Conservation (phyloP, 1,139 yeast genomes). For the Pichia sp. region DNA sequence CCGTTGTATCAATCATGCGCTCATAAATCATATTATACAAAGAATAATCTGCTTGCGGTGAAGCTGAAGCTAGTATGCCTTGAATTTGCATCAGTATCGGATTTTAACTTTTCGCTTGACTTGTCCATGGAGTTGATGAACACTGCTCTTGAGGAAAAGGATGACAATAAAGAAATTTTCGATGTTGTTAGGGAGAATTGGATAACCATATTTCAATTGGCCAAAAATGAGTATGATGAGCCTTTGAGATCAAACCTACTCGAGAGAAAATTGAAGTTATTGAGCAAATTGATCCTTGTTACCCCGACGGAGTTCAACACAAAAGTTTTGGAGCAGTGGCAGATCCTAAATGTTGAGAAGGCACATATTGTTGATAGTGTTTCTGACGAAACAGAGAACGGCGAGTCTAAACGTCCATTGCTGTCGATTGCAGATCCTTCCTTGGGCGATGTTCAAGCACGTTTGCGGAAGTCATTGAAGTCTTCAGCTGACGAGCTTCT, state of each 20-base stretch:
- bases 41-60: slow-evolving; percentile 14
- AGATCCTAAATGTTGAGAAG: slow-evolving; percentile 24
- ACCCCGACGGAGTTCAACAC: slow-evolving; percentile 36
- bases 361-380: too few relatives aligned
- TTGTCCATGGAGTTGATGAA: slow-evolving; percentile 28
- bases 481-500: slow-evolving; percentile 21
- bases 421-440: slow-evolving; percentile 1
- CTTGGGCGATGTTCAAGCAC: slow-evolving; percentile 18
- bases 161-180: slow-evolving; percentile 10
- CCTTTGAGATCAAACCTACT: slow-evolving; percentile 15
- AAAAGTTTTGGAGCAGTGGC: slow-evolving; percentile 37
- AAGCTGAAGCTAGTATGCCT: slow-evolving; percentile 45
- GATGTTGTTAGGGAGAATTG: slow-evolving; percentile 37
- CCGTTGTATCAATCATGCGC: slow-evolving; percentile 11
- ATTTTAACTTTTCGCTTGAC: slow-evolving; percentile 47
- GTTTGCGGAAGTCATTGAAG: slow-evolving; percentile 23
- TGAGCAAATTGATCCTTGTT: slow-evolving; percentile 38
- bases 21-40: slow-evolving; percentile 18
- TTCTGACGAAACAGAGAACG: too few relatives aligned
- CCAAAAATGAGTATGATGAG: slow-evolving; percentile 27
- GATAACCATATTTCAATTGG: slow-evolving; percentile 59
- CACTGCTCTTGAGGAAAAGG: slow-evolving; percentile 10
- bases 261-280: slow-evolving; percentile 40
- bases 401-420: too few relatives aligned
- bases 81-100: slow-evolving; percentile 50